Conservation (phyloP, 1,284 basidiomycete species). For the Stereum hirsutum region DNA sequence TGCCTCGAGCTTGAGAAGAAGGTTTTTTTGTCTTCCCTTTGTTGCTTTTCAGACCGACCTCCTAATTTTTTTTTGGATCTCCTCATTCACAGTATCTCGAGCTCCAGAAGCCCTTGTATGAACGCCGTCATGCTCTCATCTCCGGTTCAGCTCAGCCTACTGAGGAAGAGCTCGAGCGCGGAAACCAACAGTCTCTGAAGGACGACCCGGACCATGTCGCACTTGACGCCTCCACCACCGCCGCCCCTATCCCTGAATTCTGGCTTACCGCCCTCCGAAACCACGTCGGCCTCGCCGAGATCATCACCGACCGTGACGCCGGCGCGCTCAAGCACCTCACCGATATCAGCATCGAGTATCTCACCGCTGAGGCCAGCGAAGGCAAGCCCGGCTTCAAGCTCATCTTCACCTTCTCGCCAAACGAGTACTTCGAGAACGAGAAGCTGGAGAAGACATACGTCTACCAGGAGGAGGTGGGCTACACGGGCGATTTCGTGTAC, state of each 20-base stretch:
- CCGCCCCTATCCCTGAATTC: slow-evolving; percentile 85
- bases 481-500: slow-evolving; percentile 92
- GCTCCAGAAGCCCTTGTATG: slow-evolving; percentile 82
- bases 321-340: slow-evolving; percentile 61
- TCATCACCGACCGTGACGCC: slow-evolving; percentile 92
- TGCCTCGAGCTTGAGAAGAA: slow-evolving; percentile 97
- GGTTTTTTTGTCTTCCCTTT: slow-evolving; percentile 35
- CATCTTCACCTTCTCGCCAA: slow-evolving; percentile 73
- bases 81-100: slow-evolving; percentile 65
- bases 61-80: neutral
- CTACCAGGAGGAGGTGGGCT: slow-evolving; percentile 91
- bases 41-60: neutral
- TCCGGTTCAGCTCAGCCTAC: slow-evolving; percentile 72
- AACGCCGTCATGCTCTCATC: slow-evolving; percentile 81
- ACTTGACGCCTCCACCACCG: slow-evolving; percentile 30
- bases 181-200: slow-evolving; percentile 60
- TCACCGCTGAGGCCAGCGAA: slow-evolving; percentile 43
- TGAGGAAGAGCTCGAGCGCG: slow-evolving; percentile 76
- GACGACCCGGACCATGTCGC: slow-evolving; percentile 59
- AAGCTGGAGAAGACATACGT: slow-evolving; percentile 90
- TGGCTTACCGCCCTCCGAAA: slow-evolving; percentile 97
- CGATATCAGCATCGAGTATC: slow-evolving; percentile 64
- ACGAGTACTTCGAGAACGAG: slow-evolving; percentile 85
- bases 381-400: slow-evolving; percentile 89
- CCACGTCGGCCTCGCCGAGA: slow-evolving; percentile 78